Conservation (phyloP, 179 eudicot genomes). For the Sideroxylon spinosum region DNA sequence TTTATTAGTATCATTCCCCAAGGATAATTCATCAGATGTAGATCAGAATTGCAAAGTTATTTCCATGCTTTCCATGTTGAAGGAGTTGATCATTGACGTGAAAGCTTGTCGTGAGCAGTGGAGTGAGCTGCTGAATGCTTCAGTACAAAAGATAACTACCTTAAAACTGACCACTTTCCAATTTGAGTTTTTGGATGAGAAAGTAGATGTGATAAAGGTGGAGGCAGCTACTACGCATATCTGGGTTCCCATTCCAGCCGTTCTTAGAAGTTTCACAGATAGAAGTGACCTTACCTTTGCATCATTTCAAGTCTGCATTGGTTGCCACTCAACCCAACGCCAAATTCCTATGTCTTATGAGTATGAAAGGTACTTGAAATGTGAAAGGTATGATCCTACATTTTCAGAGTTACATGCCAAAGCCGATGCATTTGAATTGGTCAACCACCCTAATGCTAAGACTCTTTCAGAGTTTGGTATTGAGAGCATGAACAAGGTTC, state of each 20-base stretch:
- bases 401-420: neutral
- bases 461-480: neutral
- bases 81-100: slow-evolving; percentile 23
- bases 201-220: slow-evolving; percentile 18
- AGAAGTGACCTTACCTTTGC: neutral
- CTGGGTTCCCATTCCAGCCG: neutral
- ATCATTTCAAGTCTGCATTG: slow-evolving; percentile 13
- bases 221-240: neutral
- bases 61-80: slow-evolving; percentile 10
- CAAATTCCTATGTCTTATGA: neutral
- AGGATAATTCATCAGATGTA: neutral
- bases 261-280: neutral
- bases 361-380: slow-evolving; percentile 13
- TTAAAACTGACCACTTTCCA: slow-evolving; percentile 13
- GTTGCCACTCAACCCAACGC: neutral
- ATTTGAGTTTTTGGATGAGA: slow-evolving; percentile 9
- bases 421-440: slow-evolving; percentile 17
- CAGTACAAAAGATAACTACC: slow-evolving; percentile 1
- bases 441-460: neutral
- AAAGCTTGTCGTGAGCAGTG: neutral
- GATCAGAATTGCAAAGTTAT: slow-evolving; percentile 10
- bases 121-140: neutral
- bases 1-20: slow-evolving; percentile 23
- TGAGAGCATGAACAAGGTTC: neutral
- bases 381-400: neutral